Percentiles rank a stretch among this genome's conserved stretches.
These are phyloP conservation scores for Coriaria nepalensis DNA, from an alignment of 306 rosid species.

Conservation along the genomic window DNA sequence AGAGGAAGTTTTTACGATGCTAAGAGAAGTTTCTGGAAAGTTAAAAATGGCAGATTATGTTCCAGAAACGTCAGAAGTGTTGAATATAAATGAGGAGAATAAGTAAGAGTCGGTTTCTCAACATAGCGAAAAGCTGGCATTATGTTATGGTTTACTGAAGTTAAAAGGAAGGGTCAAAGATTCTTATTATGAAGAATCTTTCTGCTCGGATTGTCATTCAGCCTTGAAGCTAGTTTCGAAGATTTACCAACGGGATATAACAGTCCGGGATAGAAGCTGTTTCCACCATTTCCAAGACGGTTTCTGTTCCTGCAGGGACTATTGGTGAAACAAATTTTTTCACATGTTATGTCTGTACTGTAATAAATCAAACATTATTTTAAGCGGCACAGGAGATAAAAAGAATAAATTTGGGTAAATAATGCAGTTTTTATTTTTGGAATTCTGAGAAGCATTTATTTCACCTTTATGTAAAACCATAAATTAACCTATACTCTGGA, in stretches of 20 bases:
- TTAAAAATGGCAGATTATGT: conserved; percentile 13
- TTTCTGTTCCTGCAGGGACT: conserved; percentile 14
- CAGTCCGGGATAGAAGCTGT: conserved; percentile 8
- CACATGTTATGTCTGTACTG: too few species aligned
- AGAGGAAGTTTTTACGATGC: conserved; percentile 6
- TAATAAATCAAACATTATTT: not conserved
- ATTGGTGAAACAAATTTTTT: conserved; percentile 6
- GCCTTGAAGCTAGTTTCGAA: conserved; percentile 8
- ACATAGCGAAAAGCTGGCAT: conserved; percentile 17
- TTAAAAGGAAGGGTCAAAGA: conserved; percentile 4
- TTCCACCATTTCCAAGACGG: conserved; percentile 18
- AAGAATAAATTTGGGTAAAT: not conserved
- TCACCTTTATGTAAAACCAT: not conserved
- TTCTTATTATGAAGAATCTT: conserved; percentile 15
- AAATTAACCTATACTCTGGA: not conserved
- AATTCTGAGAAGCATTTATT: conserved; percentile 1
- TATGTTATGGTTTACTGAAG: conserved; percentile 12
- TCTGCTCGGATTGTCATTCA: conserved; percentile 13
- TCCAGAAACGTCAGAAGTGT: conserved; percentile 15
- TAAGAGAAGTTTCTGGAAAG: conserved; percentile 6
- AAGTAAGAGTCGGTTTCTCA: conserved; percentile 15
- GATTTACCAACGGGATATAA: conserved; percentile 14
- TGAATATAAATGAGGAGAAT: conserved; percentile 7
- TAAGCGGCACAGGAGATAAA: not conserved
- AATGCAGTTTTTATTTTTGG: not conserved